Evolutionary conservation across 1,284 basidiomycete species (phyloP), one percentile per base, ranked within the genome.

Genomic region (Porodaedalea pini): DNA sequence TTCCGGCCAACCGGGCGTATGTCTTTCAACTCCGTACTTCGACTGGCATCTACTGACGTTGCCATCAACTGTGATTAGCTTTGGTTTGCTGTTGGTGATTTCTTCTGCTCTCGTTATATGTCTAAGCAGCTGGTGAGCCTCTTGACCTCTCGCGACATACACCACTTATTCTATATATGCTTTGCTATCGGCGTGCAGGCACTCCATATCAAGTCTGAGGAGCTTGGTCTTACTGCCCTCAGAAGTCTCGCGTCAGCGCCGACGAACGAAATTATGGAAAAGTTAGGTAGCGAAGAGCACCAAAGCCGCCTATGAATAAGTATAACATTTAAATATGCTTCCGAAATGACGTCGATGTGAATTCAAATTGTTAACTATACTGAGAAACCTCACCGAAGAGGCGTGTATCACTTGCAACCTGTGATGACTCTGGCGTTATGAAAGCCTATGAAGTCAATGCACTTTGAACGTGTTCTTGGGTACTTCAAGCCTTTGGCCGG

Each of bases 31-130:
- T 31, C 31, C n/a, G 19, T 32, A 7, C 6, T 37, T 32, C 17
- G 13, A 13, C 32, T 34, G 13, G 32, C 32, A 34, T 6, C 13
- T 48, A 8, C 6, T 11, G 19, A 40, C 37, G 32, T 37, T 17
- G 3, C 32, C 10, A 31, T 21, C 27, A 23, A 44, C 7, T 34
- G 11, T 50, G 25, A 15, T n/a, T 21, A 74, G 72, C 60, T 74
- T 1, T 73, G 72, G 72, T 75, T 65, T 54, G 70, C 66, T 4
- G 66, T 65, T 1, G 71, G 71, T 1, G 70, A 73, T 57, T 72
- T 75, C 55, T 60, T 56, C 10, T 57, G 58, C 17, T 65, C 67
- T 0, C 63, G 73, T 3, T 67, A 70, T 58, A 56, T 63, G 44
- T 71, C 73, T 4, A 74, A 71, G 57, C 63, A 67, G 17, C 50